These are phyloP conservation scores for Hypomyces rosellus DNA, from an alignment of 2,329 filamentous ascomycete species.

Conservation along the genomic window DNA sequence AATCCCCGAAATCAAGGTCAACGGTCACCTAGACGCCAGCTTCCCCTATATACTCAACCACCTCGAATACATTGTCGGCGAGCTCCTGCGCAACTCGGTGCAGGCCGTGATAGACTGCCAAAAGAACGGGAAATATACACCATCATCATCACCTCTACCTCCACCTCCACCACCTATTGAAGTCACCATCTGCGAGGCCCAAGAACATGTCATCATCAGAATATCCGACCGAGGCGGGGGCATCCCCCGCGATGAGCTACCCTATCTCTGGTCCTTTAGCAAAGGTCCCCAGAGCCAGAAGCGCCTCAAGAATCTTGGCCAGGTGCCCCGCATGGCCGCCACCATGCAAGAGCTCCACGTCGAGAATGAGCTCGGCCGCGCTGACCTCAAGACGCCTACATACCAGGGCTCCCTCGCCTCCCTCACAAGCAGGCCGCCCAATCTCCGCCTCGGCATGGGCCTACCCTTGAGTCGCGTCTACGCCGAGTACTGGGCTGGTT, in stretches of 20 bases:
- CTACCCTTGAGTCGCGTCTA: constrained; percentile 91
- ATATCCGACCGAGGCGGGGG: constrained; percentile 95
- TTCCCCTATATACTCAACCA: constrained; percentile 97
- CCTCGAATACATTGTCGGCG: constrained; percentile 93
- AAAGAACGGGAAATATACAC: constrained; percentile 29
- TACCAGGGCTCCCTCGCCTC: constrained; percentile 64
- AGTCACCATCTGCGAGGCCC: constrained; percentile 87
- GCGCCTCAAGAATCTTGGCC: constrained; percentile 75
- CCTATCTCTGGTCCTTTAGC: constrained; percentile 93
- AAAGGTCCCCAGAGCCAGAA: constrained; percentile 78
- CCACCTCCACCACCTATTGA: constrained; percentile 75
- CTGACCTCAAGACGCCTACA: constrained; percentile 35
- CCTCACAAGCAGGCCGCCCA: constrained; percentile 75
- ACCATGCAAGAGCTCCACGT: constrained; percentile 80
- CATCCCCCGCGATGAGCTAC: constrained; percentile 75
- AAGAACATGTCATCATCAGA: constrained; percentile 91
- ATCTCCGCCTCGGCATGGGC: constrained; percentile 85
- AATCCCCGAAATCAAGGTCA: constrained; percentile 75
- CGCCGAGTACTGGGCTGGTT: constrained; percentile 96
- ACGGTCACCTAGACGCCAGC: constrained; percentile 79
- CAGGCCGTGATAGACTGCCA: constrained; percentile 82
- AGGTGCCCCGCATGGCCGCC: constrained; percentile 85
- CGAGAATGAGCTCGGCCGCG: constrained; percentile 34
- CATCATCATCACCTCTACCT: constrained; percentile 45
- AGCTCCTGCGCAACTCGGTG: constrained; percentile 89